These are phyloP conservation scores for Clitoria ternatea DNA, from an alignment of 306 rosid species.

Conservation along the genomic window DNA sequence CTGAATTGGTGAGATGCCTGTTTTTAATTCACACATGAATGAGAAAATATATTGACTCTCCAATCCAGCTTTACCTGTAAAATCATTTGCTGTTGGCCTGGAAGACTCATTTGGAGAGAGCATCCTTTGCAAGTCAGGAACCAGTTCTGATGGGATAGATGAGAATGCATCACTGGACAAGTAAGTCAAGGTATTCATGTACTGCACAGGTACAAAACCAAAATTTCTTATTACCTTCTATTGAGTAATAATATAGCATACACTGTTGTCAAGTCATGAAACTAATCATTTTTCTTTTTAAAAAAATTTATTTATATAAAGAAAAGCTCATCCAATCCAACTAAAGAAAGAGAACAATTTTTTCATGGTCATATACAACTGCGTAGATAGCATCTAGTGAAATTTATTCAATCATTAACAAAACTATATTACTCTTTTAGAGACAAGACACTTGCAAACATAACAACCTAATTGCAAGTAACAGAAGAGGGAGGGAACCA, in stretches of 20 bases:
- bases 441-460: conserved; percentile 15
- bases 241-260: conserved; percentile 5
- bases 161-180: conserved; percentile 88
- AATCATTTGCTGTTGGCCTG: conserved; percentile 82
- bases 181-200: conserved; percentile 90
- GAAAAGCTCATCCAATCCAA: neutral
- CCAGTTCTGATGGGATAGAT: conserved; percentile 74
- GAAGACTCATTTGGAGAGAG: conserved; percentile 82
- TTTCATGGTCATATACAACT: neutral
- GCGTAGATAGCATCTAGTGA: neutral
- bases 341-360: neutral
- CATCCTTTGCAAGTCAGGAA: conserved; percentile 92
- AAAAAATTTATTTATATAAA: neutral
- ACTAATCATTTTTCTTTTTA: neutral
- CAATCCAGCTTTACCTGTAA: conserved; percentile 59
- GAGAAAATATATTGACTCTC: conserved; percentile 6
- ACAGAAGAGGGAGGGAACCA: neutral
- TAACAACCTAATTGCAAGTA: neutral
- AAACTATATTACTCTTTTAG: neutral
- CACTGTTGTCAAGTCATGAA: neutral
- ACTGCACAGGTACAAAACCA: conserved; percentile 56
- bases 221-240: conserved; percentile 22
- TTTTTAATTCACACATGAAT: conserved; percentile 9
- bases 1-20: neutral
- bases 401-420: conserved; percentile 8